A percentile compares a stretch with the other conserved stretches of the same genome.
phyloP scores from a whole-genome alignment of 1,284 basidiomycete genomes.

The Vanrija sp. region DNA sequence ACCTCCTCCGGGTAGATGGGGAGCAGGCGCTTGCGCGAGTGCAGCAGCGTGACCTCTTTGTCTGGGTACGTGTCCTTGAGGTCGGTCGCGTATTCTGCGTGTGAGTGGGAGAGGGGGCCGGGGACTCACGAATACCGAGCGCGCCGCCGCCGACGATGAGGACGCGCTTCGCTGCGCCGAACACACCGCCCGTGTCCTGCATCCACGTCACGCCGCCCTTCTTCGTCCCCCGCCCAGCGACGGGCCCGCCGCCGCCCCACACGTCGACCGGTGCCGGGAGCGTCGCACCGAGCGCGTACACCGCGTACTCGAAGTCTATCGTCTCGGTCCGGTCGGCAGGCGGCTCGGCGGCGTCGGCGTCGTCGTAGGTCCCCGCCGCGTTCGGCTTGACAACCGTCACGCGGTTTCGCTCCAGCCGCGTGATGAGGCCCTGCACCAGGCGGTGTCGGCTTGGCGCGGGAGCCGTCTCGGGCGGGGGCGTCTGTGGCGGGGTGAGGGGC shows the following conservation, averaged over 20 bases:
- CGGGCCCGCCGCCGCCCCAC: slow-evolving; percentile 28
- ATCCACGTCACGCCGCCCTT: slow-evolving; percentile 26
- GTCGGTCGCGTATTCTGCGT: slow-evolving; percentile 51
- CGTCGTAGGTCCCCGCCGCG: slow-evolving; percentile 6
- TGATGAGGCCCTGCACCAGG: slow-evolving; percentile 55
- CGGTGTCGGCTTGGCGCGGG: slow-evolving; percentile 22
- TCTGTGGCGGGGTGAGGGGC: slow-evolving; percentile 5
- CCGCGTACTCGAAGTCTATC: slow-evolving; percentile 47
- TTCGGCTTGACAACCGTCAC: slow-evolving; percentile 51
- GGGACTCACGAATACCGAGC: slow-evolving; percentile 50
- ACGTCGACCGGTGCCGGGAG: slow-evolving; percentile 46
- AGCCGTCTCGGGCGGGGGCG: too few species aligned
- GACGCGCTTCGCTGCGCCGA: slow-evolving; percentile 45
- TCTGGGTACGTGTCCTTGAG: slow-evolving; percentile 48
- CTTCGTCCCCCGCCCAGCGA: slow-evolving; percentile 34
- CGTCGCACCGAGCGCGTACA: slow-evolving; percentile 49
- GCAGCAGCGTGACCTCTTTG: slow-evolving; percentile 51
- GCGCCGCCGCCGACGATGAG: slow-evolving; percentile 51
- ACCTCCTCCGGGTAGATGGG: slow-evolving; percentile 49
- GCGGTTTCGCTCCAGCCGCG: slow-evolving; percentile 50
- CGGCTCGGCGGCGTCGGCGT: slow-evolving; percentile 15
- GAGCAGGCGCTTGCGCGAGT: slow-evolving; percentile 50
- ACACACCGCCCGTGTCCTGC: slow-evolving; percentile 27
- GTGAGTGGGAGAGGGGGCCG: neutral
- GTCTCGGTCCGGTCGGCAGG: neutral